Base-by-base conservation (phyloP, 768 basidiomycete genomes). In the Russula lepida region DNA sequence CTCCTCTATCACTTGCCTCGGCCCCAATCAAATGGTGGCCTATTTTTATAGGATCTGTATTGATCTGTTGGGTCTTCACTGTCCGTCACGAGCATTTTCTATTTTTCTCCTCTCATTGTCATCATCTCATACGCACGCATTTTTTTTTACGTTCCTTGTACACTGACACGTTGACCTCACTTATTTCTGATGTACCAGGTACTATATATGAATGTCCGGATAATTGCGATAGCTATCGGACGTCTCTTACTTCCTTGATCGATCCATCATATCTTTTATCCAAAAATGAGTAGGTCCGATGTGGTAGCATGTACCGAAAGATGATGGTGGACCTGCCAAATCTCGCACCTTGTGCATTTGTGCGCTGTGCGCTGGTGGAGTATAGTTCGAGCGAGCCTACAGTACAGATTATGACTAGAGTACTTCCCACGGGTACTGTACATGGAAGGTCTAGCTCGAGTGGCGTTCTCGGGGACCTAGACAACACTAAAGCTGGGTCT, bases 91-190 rank as follows among this genome's bases (percentile, higher is more conserved):
- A 48, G 23, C 57, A 53, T 41, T 43, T 27, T 25, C 9, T 30
- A 46, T 52, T 37, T 5, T 56, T 51, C 32, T 30, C 27, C 41
- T 37, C 19, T n/a, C 32, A 50, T 44, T 41, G 9, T 30, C 50
- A 27, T 15, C 25, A 19, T 27, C 33, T 60, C 49, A 62, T n/a
- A 53, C 28, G 15, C 51, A 47, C 43, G 51, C 32, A 60, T 54
- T 48, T 44, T 47, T 41, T 35, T 25, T 25, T 21, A 43, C 17
- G 37, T 47, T 62, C 56, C 55, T n/a, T 62, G 50, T 58, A 58
- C 35, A 3, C n/a, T 37, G 33, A 51, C 30, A 15, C 43, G 23
- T 30, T 23, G 33, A 12, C 11, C 11, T 39, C 32, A n/a, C 39
- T 23, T 33, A 12, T 41, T 39, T 15, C 46, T 32, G 56, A 52